Base-by-base conservation (phyloP, 768 basidiomycete species). In the Termitomyces sp. region DNA sequence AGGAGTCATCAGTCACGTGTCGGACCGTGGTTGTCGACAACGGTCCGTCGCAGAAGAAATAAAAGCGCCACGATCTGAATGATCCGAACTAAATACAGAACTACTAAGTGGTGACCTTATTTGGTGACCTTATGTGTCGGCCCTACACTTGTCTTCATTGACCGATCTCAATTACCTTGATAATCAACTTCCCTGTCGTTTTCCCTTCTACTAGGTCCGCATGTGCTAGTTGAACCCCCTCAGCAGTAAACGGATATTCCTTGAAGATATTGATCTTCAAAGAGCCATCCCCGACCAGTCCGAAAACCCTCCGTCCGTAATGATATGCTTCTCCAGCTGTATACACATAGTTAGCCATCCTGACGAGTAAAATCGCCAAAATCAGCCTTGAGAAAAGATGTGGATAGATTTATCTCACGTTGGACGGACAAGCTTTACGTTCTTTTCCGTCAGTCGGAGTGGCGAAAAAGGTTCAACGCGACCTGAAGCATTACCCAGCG, bases 401-500 rank as follows among this genome's bases (percentile, higher is more conserved):
- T 24, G 41, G 1, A 41, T 6, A 32, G 13, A 20, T 38, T 18
- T n/a, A 32, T 20, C 84, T 57, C 63, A 92, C 90, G 78, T 82
- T 18, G 91, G 91, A 32, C 90, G 84, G 44, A 84, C 62, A 11
- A 92, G 73, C 63, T 86, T 91, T 62, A 95, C 67, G 64, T 96
- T 94, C 77, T 95, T 98, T 59, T 85, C 79, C 0, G 77, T 73
- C 10, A 98, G 82, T 64, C 82, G 88, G 48, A 90, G 72, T 0
- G 89, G 81, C 3, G 85, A 72, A 67, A 97, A 86, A 0, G 91
- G 87, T 33, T 83, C 83, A 3, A 92, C 88, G 7, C 86, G 72
- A 2, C 94, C 94, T 8, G 92, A 95, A 0, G 96, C 92, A 63
- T 97, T 98, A 0, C 97, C 96, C 54, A 94, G 83, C 8, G 86